Percentiles rank a stretch among this genome's conserved stretches.
Conservation (phyloP, 345 rosid genomes). For the Lenwebbia sp. region DNA sequence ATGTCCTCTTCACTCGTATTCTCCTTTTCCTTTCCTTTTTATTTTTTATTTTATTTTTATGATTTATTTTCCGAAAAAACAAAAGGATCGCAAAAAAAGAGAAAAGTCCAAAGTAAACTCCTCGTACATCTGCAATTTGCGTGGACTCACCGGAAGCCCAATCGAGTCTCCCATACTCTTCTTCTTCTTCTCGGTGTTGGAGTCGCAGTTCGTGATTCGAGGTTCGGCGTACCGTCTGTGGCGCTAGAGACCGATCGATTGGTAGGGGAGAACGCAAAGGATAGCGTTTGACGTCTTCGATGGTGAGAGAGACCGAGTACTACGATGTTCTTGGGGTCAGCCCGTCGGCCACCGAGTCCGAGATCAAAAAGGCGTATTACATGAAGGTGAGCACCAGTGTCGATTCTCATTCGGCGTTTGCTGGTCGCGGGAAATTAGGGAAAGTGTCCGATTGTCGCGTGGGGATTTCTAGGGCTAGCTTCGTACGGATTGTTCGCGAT, state of each 20-base stretch:
- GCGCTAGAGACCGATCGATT: background rate
- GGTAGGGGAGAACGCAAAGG: background rate
- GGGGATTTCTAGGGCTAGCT: background rate
- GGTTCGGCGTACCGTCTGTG: background rate
- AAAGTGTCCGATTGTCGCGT: background rate
- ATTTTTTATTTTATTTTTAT: too few species aligned
- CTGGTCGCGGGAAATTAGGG: background rate
- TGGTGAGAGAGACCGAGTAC: slow-evolving; percentile 93
- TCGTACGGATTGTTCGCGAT: background rate
- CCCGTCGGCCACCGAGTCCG: slow-evolving; percentile 85
- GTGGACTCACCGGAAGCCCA: background rate
- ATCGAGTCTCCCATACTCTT: background rate
- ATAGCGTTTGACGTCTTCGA: slow-evolving; percentile 9
- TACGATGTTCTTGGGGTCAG: slow-evolving; percentile 91
- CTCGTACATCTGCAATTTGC: background rate
- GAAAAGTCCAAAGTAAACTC: background rate
- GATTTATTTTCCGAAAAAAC: too few species aligned
- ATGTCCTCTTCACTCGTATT: too few species aligned
- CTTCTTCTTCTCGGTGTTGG: background rate
- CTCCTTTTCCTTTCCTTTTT: too few species aligned
- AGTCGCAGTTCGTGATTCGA: background rate
- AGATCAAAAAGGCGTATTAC: slow-evolving; percentile 96
- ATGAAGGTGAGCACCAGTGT: slow-evolving; percentile 40
- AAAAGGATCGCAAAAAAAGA: background rate
- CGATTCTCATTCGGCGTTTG: background rate